Base-by-base conservation (phyloP, 1,284 basidiomycete species). In the Coniferiporia sulphurascens region DNA sequence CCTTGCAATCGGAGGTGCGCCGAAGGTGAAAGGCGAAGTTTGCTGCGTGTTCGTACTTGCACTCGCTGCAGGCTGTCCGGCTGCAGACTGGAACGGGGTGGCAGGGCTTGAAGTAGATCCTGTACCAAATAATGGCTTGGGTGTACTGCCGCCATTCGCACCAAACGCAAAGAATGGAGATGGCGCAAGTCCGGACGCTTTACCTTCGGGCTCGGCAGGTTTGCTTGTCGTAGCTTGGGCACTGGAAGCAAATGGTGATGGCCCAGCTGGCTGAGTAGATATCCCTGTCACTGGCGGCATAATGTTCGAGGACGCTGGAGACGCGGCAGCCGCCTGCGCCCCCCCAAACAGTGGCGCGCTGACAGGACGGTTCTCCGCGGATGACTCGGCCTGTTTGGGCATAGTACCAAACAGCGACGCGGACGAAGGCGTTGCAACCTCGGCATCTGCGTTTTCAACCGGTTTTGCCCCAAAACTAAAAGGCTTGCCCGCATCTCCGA, bases 11-110 rank as follows among this genome's bases (percentile, higher is more conserved):
- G 58, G 53, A 7, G 64, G 58, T 12, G 58, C 57, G 17, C 58
- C 60, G 48, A 70, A 68, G 43, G 62, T 48, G 36, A 68, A 71
- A 27, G 63, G 3, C 12, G 84, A 82, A 63, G 89, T 88, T 65
- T 83, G 85, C 15, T 80, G 80, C n/a, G 71, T 69, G 13, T 34
- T 52, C 44, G 48, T 44, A 1, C 72, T 22, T 9, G 21, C 17
- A 46, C 13, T 19, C 43, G 53, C 51, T 9, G 44, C 21, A 10
- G 50, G 46, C 36, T 48, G 54, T 10, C 44, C 21, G 6, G 21
- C 54, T 17, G 44, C 21, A 17, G 68, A 62, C 32, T 32, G 17
- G 32, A 57, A 51, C 15, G 56, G 19, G 4, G 52, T 13, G 19
- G 22, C 27, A 12, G 50, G 44, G 34, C 36, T 35, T 17, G 52